Conservation (phyloP, 176 grass and related monocot species). For the Metroxylon sagu region DNA sequence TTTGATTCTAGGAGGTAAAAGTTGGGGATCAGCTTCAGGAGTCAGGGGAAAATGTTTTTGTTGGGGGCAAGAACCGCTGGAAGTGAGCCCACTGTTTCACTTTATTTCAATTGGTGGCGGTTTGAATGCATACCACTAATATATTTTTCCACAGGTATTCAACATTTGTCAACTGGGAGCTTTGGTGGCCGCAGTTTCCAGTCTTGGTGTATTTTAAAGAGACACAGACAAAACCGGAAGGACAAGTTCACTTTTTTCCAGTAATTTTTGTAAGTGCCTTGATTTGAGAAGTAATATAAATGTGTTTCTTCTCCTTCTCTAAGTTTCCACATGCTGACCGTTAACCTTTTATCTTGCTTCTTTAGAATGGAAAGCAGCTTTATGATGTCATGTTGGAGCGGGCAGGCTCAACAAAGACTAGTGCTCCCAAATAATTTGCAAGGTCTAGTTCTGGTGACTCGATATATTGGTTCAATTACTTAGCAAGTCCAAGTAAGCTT, state of each 20-base stretch:
- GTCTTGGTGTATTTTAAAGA: conserved; percentile 92
- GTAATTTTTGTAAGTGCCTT: conserved; percentile 72
- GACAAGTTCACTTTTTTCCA: conserved; percentile 94
- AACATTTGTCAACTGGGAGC: conserved; percentile 83
- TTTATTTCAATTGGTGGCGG: neutral
- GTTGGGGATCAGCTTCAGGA: conserved; percentile 58
- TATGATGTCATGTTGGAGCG: conserved; percentile 90
- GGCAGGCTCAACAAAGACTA: conserved; percentile 65
- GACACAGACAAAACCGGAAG: conserved; percentile 77
- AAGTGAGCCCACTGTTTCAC: conserved; percentile 36
- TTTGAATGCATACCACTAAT: neutral
- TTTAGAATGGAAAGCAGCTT: conserved; percentile 66
- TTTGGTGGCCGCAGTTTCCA: conserved; percentile 86
- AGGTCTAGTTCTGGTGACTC: neutral
- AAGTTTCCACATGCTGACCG: neutral
- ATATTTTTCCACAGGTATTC: conserved; percentile 43
- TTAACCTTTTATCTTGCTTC: neutral
- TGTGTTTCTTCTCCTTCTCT: neutral
- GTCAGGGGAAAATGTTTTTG: conserved; percentile 87
- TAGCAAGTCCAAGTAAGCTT: too few species aligned
- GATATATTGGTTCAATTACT: too few species aligned
- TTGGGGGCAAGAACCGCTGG: conserved; percentile 91
- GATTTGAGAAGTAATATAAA: neutral
- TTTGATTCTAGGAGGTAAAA: conserved; percentile 64
- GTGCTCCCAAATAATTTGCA: conserved; percentile 40